Percentiles rank a stretch among this genome's conserved stretches.
Evolutionary conservation across 805 yeast genomes (phyloP).

Genomic region (Debaryomyces prosopidis): DNA sequence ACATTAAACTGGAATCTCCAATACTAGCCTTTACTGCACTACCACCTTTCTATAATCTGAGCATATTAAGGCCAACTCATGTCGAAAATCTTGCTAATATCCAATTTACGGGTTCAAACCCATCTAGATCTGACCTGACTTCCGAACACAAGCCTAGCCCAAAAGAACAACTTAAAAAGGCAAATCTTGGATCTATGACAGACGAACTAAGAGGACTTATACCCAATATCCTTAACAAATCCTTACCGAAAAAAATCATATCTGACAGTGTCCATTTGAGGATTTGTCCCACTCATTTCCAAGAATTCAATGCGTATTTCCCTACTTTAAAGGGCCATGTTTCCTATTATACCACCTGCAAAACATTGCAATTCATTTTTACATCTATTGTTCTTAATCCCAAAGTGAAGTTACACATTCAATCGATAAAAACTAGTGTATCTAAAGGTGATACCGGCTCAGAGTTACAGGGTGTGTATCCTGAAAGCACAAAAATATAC

Average conservation of each 20-base stretch:
- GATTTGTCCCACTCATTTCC: slow-evolving; percentile 54
- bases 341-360: slow-evolving; percentile 56
- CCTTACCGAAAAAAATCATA: slow-evolving; percentile 46
- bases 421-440: slow-evolving; percentile 30
- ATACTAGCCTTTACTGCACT: too few relatives aligned
- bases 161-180: slow-evolving; percentile 31
- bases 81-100: too few relatives aligned
- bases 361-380: slow-evolving; percentile 54
- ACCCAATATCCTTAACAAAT: slow-evolving; percentile 49
- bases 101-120: background rate
- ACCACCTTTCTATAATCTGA: too few relatives aligned
- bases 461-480: slow-evolving; percentile 27
- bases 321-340: slow-evolving; percentile 58
- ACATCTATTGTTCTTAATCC: slow-evolving; percentile 59
- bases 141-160: background rate
- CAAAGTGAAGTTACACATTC: slow-evolving; percentile 52
- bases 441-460: slow-evolving; percentile 17
- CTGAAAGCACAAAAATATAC: slow-evolving; percentile 48
- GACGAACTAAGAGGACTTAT: slow-evolving; percentile 47
- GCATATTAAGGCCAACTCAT: too few relatives aligned
- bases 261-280: slow-evolving; percentile 51
- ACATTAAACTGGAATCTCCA: too few relatives aligned
- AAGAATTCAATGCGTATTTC: slow-evolving; percentile 44
- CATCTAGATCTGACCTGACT: background rate
- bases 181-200: slow-evolving; percentile 57